phyloP scores from a whole-genome alignment of 2,329 filamentous ascomycete genomes.

The Neospermospora avenae region DNA sequence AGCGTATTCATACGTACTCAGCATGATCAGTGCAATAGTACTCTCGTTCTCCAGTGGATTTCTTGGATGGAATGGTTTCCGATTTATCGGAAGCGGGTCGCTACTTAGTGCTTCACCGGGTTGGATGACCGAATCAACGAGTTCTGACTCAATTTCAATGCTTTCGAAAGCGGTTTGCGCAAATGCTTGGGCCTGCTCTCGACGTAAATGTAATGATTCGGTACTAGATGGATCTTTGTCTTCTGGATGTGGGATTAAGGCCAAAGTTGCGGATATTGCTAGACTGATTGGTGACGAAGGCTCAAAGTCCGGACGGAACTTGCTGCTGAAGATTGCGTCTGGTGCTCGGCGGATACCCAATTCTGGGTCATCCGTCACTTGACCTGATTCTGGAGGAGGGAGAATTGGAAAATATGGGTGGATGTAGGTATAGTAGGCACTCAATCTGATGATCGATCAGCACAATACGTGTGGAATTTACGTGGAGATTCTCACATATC shows the following conservation, averaged over 20 bases:
- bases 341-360: conserved; percentile 26
- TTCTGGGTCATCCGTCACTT: conserved; percentile 26
- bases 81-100: conserved; percentile 27
- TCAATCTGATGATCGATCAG: conserved; percentile 35
- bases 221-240: conserved; percentile 31
- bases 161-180: conserved; percentile 47
- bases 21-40: conserved; percentile 45
- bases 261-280: conserved; percentile 47
- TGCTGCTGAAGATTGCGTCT: conserved; percentile 35
- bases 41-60: conserved; percentile 46
- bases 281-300: conserved; percentile 44
- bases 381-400: conserved; percentile 39
- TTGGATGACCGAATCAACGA: conserved; percentile 43
- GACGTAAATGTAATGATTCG: conserved; percentile 43
- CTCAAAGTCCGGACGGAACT: conserved; percentile 37
- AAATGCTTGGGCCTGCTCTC: conserved; percentile 47
- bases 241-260: conserved; percentile 44
- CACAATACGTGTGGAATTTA: not conserved
- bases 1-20: conserved; percentile 52
- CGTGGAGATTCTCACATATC: conserved; percentile 25
- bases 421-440: conserved; percentile 51
- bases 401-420: conserved; percentile 50
- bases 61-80: conserved; percentile 43
- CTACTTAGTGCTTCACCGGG: conserved; percentile 43
- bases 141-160: conserved; percentile 47